Evolutionary conservation across 768 basidiomycete genomes (phyloP).

Genomic region (Podaxis pistillaris): DNA sequence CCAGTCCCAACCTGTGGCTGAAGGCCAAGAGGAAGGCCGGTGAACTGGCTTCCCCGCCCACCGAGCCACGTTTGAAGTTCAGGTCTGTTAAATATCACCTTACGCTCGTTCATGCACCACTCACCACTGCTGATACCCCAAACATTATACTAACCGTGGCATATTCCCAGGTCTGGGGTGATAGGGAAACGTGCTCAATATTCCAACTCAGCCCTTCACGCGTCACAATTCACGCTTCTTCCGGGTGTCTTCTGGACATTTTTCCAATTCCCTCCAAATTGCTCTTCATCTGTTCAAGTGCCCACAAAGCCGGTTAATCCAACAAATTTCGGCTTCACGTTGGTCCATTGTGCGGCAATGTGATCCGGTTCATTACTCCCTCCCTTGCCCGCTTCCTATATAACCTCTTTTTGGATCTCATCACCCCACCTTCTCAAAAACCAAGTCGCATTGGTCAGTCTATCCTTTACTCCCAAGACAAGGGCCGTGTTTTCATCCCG

Average conservation of each 20-base stretch:
- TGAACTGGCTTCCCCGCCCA: constrained; percentile 11
- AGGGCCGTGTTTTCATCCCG: not conserved
- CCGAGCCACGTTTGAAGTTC: not conserved
- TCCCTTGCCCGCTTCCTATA: constrained; percentile 7
- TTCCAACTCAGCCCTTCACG: not conserved
- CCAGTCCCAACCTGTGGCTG: not conserved
- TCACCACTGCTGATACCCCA: not conserved
- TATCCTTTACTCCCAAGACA: not conserved
- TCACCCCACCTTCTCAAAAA: constrained; percentile 5
- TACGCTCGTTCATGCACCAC: not conserved
- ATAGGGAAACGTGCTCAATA: not conserved
- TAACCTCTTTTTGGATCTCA: constrained; percentile 6
- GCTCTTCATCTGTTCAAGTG: not conserved
- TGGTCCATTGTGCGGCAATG: constrained; percentile 16
- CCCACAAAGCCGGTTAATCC: not conserved
- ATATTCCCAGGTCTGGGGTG: not conserved
- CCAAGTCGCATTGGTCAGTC: not conserved
- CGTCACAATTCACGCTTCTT: constrained; percentile 11
- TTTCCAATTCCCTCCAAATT: constrained; percentile 1
- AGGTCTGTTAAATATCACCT: not conserved
- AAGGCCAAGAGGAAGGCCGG: not conserved
- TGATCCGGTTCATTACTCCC: constrained; percentile 21
- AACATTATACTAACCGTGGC: not conserved
- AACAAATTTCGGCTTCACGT: constrained; percentile 15
- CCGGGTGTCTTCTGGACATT: not conserved